Percentiles rank a stretch among this genome's conserved stretches.
Evolutionary conservation across 1,284 basidiomycete genomes (phyloP).

Genomic region (Leccinum insolens): DNA sequence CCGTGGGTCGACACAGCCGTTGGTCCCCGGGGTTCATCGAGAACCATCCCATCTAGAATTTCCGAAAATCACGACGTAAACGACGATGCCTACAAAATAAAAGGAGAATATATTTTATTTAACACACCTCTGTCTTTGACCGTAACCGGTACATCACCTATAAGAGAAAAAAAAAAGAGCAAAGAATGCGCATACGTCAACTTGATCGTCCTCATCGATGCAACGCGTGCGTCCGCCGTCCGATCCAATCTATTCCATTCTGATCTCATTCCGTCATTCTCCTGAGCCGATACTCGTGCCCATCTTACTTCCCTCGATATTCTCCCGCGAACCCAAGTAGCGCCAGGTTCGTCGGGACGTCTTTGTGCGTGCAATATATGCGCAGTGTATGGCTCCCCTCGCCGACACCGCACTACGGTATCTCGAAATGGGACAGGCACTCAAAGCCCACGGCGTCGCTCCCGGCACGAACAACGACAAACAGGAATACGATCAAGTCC

Average conservation of each 20-base stretch:
- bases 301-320: neutral
- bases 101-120: constrained; percentile 1
- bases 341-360: constrained; percentile 69
- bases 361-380: constrained; percentile 85
- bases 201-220: neutral
- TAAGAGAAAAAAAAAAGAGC: constrained; percentile 4
- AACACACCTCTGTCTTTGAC: constrained; percentile 32
- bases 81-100: neutral
- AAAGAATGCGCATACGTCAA: constrained; percentile 19
- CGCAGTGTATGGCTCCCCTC: constrained; percentile 83
- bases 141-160: constrained; percentile 21
- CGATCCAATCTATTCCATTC: neutral
- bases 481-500: constrained; percentile 70
- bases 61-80: constrained; percentile 12
- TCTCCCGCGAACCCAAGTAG: constrained; percentile 15
- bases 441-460: constrained; percentile 76
- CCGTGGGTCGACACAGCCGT: constrained; percentile 74
- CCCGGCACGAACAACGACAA: constrained; percentile 47
- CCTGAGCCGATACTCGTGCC: neutral
- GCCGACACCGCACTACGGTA: constrained; percentile 83
- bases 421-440: constrained; percentile 70
- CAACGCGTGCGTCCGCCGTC: neutral
- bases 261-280: neutral
- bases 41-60: constrained; percentile 54
- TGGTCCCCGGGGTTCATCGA: constrained; percentile 42